Base-by-base conservation (phyloP, 805 yeast species). In the Candida sakaeoensis region DNA sequence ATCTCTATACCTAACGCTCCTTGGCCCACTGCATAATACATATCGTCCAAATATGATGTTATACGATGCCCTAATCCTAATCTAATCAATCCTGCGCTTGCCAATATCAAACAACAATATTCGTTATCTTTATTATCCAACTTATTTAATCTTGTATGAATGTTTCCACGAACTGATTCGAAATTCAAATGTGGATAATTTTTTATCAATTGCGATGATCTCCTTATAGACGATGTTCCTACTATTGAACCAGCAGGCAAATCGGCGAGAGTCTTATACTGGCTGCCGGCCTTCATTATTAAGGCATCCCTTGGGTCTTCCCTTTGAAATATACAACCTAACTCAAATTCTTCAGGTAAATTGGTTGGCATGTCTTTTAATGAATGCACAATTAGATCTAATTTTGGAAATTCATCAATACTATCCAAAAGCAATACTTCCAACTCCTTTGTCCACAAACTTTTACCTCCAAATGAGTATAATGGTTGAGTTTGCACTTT, bases 11-110 rank as follows among this genome's bases (percentile, higher is more conserved):
- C 99, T 33, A 93, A 64, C 0, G 98, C 98, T 47, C 99, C 99
- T 67, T 93, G 99, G n/a, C 99, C 99, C 33, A 93, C 96, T 1
- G 99, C 96, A 58, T 91, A 86, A 57, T 80, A 84, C 95, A 91
- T 86, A 40, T 82, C 85, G 41, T 82, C 78, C 46, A 93, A 70
- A 48, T 70, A 74, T 46, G 75, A 70, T 5, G 96, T 80, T 55
- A 93, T 88, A 59, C 97, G 72, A 49, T 78, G 60, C n/a, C 75
- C 79, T 38, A 90, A 65, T 9, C 81, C 85, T 31, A 84, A 65
- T 49, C 99, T 77, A 16, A 77, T 67, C 43, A 93, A 72, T 2
- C 99, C 99, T 1, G 99, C 98, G 8, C 93, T 82, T 0, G 99
- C 99, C 41, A 93, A 70, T 41, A 93, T 77, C 27, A 90, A 74